Evolutionary conservation across 164 flowering plant species (phyloP).

Genomic region (Cinnamomum chago): DNA sequence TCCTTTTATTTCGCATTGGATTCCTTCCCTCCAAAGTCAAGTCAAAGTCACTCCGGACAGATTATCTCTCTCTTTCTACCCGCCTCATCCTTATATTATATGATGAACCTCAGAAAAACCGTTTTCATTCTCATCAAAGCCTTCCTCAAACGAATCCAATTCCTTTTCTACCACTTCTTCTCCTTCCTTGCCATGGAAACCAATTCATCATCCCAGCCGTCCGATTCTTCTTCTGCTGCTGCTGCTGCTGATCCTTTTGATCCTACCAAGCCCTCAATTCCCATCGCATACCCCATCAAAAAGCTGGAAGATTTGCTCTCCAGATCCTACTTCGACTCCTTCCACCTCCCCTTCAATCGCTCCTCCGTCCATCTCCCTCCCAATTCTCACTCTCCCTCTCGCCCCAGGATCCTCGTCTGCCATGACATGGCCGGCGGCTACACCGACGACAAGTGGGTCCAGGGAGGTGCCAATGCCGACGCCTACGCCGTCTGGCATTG

Average conservation of each 20-base stretch:
- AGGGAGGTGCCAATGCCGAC: slow-evolving; percentile 60
- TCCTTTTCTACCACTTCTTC: slow-evolving; percentile 9
- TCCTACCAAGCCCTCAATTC: slow-evolving; percentile 52
- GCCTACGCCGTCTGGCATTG: slow-evolving; percentile 91
- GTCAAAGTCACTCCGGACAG: not conserved
- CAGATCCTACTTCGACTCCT: slow-evolving; percentile 70
- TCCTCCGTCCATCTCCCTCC: slow-evolving; percentile 43
- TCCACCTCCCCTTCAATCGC: slow-evolving; percentile 76
- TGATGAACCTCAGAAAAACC: slow-evolving; percentile 11
- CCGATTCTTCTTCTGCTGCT: slow-evolving; percentile 15
- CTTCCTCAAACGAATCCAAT: slow-evolving; percentile 18
- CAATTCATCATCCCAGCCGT: slow-evolving; percentile 2
- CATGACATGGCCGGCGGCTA: slow-evolving; percentile 93
- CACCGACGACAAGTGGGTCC: slow-evolving; percentile 74
- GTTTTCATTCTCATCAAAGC: slow-evolving; percentile 16
- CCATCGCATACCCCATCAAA: slow-evolving; percentile 70
- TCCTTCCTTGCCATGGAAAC: slow-evolving; percentile 6
- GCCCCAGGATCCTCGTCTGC: slow-evolving; percentile 71
- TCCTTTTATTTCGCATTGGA: no score
- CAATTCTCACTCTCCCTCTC: slow-evolving; percentile 25
- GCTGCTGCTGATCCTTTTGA: slow-evolving; percentile 26
- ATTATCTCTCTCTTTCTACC: not conserved
- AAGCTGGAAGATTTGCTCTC: slow-evolving; percentile 62
- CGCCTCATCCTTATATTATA: not conserved
- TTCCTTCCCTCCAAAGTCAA: not conserved